Conservation (phyloP, 352 stramenopile species). For the Halophytophthora polymorphica region DNA sequence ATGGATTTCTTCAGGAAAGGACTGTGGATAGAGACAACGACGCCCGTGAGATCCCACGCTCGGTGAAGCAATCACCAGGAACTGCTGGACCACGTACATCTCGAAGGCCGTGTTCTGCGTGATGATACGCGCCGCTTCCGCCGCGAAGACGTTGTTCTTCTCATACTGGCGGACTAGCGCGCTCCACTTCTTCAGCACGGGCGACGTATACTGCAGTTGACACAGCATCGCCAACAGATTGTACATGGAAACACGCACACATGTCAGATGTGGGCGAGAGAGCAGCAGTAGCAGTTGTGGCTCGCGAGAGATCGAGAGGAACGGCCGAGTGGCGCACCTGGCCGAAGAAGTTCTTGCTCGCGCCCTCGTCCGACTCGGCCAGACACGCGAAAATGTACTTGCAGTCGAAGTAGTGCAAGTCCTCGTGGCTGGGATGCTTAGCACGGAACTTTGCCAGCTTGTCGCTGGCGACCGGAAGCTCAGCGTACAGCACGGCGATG, state of each 20-base stretch:
- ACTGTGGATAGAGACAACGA: conserved; percentile 25
- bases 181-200: conserved; percentile 65
- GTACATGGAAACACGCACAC: neutral
- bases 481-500: conserved; percentile 46
- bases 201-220: conserved; percentile 63
- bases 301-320: neutral
- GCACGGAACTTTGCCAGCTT: conserved; percentile 40
- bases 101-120: conserved; percentile 75
- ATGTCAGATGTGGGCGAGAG: conserved; percentile 1
- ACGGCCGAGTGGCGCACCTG: conserved; percentile 26
- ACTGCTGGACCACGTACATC: conserved; percentile 37
- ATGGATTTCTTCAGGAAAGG: conserved; percentile 76
- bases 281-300: no score
- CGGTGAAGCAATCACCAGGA: neutral
- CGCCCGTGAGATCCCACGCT: conserved; percentile 1
- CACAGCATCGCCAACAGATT: neutral
- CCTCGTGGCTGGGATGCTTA: conserved; percentile 49
- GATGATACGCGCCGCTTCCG: conserved; percentile 69
- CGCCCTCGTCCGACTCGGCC: conserved; percentile 55
- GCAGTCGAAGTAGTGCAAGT: conserved; percentile 78
- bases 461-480: conserved; percentile 45
- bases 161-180: conserved; percentile 71
- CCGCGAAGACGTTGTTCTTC: conserved; percentile 76
- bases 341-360: conserved; percentile 73
- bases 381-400: conserved; percentile 61